Conservation (phyloP, 2,329 filamentous ascomycete genomes). For the Epichloe glyceriae region DNA sequence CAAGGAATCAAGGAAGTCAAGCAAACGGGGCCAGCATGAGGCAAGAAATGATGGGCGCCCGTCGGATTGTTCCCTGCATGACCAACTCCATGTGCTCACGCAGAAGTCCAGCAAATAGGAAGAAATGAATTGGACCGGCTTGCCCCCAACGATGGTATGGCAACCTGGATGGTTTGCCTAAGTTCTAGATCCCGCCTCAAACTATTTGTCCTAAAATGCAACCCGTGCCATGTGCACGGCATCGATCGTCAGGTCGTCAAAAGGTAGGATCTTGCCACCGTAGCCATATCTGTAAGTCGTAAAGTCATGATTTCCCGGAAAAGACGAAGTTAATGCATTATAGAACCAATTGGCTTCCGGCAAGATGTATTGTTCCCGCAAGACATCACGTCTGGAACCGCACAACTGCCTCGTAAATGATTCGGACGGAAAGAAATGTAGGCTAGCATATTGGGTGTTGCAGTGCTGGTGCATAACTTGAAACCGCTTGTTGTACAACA, state of each 20-base stretch:
- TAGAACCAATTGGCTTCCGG: conserved; percentile 11
- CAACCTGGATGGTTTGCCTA: neutral
- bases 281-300: neutral
- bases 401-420: neutral
- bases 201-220: neutral
- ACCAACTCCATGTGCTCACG: neutral
- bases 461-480: conserved; percentile 3
- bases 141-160: neutral
- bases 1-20: neutral
- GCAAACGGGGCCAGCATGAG: neutral
- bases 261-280: neutral
- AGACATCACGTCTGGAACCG: neutral
- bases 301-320: conserved; percentile 11
- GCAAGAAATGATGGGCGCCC: neutral
- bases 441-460: neutral
- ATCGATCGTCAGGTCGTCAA: neutral
- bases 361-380: neutral
- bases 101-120: neutral
- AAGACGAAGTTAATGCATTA: conserved; percentile 28
- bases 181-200: neutral
- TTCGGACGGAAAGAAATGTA: neutral
- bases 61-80: neutral
- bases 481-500: conserved; percentile 5
- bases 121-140: neutral
- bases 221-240: neutral